These are phyloP conservation scores for Ceratorhiza oryzae-sativae DNA, from an alignment of 1,284 basidiomycete genomes.

Conservation along the genomic window DNA sequence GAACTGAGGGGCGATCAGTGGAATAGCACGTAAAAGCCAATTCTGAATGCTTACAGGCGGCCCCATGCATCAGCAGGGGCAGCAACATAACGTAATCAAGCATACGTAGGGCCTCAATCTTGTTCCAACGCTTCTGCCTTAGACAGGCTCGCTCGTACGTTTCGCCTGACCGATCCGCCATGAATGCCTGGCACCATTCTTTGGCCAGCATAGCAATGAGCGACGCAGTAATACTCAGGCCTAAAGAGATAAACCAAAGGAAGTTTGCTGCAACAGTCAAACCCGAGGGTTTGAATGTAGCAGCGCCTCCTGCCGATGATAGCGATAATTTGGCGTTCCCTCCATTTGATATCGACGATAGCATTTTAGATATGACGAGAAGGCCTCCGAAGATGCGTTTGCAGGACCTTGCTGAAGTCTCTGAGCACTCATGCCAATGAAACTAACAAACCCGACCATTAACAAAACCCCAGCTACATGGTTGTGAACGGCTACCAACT, in stretches of 20 bases:
- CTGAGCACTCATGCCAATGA: slow-evolving; percentile 6
- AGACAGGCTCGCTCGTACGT: background rate
- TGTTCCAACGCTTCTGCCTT: slow-evolving; percentile 6
- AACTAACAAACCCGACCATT: too few relatives aligned
- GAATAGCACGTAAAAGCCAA: background rate
- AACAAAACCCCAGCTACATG: too few relatives aligned
- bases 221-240: background rate
- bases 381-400: background rate
- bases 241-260: slow-evolving; percentile 13
- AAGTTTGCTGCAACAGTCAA: background rate
- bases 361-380: background rate
- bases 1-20: background rate
- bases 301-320: background rate
- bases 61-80: slow-evolving; percentile 8
- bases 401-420: slow-evolving; percentile 1
- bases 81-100: background rate
- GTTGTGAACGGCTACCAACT: background rate
- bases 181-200: slow-evolving; percentile 23
- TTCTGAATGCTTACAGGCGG: background rate
- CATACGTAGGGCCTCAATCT: background rate
- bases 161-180: background rate
- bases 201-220: slow-evolving; percentile 19
- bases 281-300: background rate
- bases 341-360: background rate
- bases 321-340: background rate